Evolutionary conservation across 2,329 filamentous ascomycete species (phyloP).

Genomic region (Didymella arachidicola): DNA sequence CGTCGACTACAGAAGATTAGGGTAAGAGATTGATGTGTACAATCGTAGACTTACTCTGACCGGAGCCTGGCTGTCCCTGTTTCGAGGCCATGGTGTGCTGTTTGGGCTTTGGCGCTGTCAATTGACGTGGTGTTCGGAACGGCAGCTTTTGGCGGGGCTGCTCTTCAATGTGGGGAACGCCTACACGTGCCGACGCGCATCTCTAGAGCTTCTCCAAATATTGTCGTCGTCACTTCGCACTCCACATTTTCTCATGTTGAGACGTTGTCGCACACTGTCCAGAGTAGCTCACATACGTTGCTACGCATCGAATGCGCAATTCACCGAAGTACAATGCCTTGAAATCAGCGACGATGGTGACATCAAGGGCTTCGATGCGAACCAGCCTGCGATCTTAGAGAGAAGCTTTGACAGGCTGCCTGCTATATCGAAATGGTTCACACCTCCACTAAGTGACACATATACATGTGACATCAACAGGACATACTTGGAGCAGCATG

Average conservation of each 20-base stretch:
- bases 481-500: conserved; percentile 50
- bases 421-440: conserved; percentile 47
- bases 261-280: background rate
- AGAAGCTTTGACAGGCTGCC: conserved; percentile 33
- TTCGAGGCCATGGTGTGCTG: conserved; percentile 35
- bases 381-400: conserved; percentile 35
- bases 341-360: conserved; percentile 16
- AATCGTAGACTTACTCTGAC: conserved; percentile 37
- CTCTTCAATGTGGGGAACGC: conserved; percentile 25
- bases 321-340: conserved; percentile 17
- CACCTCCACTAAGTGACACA: conserved; percentile 3
- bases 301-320: conserved; percentile 22
- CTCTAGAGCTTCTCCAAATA: conserved; percentile 8
- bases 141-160: conserved; percentile 36
- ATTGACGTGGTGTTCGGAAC: conserved; percentile 22
- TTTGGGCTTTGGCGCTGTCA: conserved; percentile 10
- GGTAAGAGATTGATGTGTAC: background rate
- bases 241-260: conserved; percentile 19
- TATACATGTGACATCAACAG: conserved; percentile 30
- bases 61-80: conserved; percentile 37
- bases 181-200: conserved; percentile 33
- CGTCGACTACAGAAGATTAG: conserved; percentile 59
- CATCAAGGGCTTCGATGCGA: conserved; percentile 26
- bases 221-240: conserved; percentile 9
- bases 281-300: conserved; percentile 11